These are phyloP conservation scores for Floccularia luteovirens DNA, from an alignment of 768 basidiomycete genomes.

Conservation along the genomic window DNA sequence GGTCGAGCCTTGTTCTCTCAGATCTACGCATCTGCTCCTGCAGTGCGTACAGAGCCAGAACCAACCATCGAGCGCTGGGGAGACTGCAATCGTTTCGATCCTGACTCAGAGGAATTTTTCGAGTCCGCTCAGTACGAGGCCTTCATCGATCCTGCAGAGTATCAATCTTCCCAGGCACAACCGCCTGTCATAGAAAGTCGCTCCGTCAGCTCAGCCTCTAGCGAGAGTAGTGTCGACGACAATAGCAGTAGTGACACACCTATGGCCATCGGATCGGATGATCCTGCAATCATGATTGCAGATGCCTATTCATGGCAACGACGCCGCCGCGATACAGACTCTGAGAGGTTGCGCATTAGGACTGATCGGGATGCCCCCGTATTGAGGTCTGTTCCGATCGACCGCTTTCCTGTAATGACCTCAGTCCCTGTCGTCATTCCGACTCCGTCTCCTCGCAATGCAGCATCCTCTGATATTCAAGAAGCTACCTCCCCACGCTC, in stretches of 20 bases:
- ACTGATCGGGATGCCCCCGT: not conserved
- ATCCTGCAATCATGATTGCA: slow-evolving; percentile 29
- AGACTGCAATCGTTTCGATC: slow-evolving; percentile 62
- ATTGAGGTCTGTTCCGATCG: no score
- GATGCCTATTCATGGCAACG: slow-evolving; percentile 18
- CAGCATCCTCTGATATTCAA: not conserved
- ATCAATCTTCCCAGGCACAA: slow-evolving; percentile 12
- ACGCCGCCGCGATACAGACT: not conserved
- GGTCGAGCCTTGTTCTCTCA: slow-evolving; percentile 55
- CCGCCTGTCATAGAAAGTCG: slow-evolving; percentile 18
- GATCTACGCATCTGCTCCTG: slow-evolving; percentile 27
- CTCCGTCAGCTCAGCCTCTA: slow-evolving; percentile 26
- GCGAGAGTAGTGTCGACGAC: slow-evolving; percentile 34
- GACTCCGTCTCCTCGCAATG: not conserved
- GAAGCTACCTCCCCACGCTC: slow-evolving; percentile 5
- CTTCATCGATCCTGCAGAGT: slow-evolving; percentile 41
- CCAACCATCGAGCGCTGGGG: slow-evolving; percentile 46
- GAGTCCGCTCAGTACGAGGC: slow-evolving; percentile 57
- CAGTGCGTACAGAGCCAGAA: slow-evolving; percentile 39
- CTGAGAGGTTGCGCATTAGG: not conserved
- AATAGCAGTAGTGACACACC: slow-evolving; percentile 42
- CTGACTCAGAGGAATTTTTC: slow-evolving; percentile 77
- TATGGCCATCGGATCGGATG: slow-evolving; percentile 35
- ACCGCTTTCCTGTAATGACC: not conserved
- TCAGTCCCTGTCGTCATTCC: not conserved